These are phyloP conservation scores for Glebionis coronaria DNA, from an alignment of 129 eudicot genomes.

Conservation along the genomic window DNA sequence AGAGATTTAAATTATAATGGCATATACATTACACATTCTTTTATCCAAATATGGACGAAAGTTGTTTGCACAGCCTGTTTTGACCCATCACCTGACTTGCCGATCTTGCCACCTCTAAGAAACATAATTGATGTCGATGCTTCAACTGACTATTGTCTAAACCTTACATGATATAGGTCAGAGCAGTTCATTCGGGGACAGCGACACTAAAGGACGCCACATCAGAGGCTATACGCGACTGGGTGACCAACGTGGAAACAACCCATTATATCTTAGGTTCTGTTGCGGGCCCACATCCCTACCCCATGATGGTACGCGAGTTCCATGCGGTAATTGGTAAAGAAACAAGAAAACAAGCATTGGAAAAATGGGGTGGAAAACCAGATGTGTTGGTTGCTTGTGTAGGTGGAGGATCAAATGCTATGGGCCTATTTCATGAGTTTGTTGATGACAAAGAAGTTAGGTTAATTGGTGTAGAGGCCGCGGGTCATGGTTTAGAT, in stretches of 20 bases:
- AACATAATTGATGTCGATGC: not conserved
- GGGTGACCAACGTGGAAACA: constrained; percentile 88
- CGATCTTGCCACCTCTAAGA: too few relatives aligned
- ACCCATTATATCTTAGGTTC: constrained; percentile 32
- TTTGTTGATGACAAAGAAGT: constrained; percentile 79
- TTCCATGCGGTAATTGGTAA: constrained; percentile 43
- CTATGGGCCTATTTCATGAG: constrained; percentile 86
- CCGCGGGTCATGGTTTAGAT: constrained; percentile 80
- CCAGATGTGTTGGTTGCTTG: constrained; percentile 90
- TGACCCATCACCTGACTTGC: too few relatives aligned
- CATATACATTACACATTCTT: too few relatives aligned
- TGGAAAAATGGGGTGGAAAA: constrained; percentile 94
- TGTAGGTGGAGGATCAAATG: constrained; percentile 93
- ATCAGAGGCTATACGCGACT: constrained; percentile 83
- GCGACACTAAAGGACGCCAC: constrained; percentile 92
- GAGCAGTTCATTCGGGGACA: constrained; percentile 85
- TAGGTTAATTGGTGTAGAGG: constrained; percentile 84
- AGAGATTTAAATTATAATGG: too few relatives aligned
- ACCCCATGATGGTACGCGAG: constrained; percentile 32
- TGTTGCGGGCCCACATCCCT: constrained; percentile 33
- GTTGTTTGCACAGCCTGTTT: too few relatives aligned
- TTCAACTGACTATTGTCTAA: not conserved
- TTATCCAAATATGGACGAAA: too few relatives aligned
- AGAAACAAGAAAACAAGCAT: constrained; percentile 88
- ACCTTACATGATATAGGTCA: constrained; percentile 41